Base-by-base conservation (phyloP, 2,329 filamentous ascomycete species). In the Penicillium occitanis region DNA sequence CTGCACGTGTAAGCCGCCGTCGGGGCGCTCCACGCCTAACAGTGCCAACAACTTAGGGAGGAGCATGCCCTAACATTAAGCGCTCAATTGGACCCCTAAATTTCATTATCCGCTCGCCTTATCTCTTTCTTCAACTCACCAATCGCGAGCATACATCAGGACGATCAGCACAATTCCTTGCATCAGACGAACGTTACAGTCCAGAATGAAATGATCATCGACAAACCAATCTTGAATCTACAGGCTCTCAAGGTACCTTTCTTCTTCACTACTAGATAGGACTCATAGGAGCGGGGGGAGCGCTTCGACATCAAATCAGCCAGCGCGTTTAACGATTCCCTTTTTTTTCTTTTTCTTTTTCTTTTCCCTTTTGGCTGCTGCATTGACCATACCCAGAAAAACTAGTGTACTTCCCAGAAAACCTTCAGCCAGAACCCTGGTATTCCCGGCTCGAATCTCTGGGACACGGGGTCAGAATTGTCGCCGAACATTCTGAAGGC, bases 251-350 rank as follows among this genome's bases (percentile, higher is more conserved):
- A 48, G 19, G 35, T 37, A 37, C 35, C 35, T 14, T 37, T 50
- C 19, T 22, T 50, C 11, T 48, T 11, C n/a, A 22, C 19, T 13
- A 33, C 30, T 33, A 33, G 30, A 33, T 33, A 33, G 30, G 30
- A 25, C 25, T 25, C 25, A 3, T 25, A 25, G 14, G 8, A 35
- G 33, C 33, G 22, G 53, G 30, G 30, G 51, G 53, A 37, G 53
- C 53, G 53, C 51, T 35, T 55, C 51, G n/a, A 55, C n/a, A 37
- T 55, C 51, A 55, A 55, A 55, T 30, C 22, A 28, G 25, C 30
- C n/a, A 53, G 25, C 28, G n/a, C 17, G 30, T 37, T 37, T 55
- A 35, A 30, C 30, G 51, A 53, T 33, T 53, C 28, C 10, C 14
- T 11, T 13, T 55, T 22, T 33, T 33, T 19, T 19, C 2, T 6